These are phyloP conservation scores for Tolypocladium cylindrosporum DNA, from an alignment of 2,329 filamentous ascomycete species.

Conservation along the genomic window DNA sequence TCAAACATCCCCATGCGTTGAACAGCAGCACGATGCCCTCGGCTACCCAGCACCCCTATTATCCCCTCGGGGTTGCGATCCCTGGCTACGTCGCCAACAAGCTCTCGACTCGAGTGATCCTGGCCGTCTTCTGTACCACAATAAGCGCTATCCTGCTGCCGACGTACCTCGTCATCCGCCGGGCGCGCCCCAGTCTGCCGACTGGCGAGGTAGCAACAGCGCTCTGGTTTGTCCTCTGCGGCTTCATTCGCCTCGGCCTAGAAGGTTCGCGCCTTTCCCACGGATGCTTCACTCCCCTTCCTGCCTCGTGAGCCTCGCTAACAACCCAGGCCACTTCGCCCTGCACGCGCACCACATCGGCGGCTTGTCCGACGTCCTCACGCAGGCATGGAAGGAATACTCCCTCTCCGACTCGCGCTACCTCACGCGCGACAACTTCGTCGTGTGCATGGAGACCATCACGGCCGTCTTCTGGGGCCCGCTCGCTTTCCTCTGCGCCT, in stretches of 20 bases:
- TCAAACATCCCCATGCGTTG: no score
- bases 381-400: slow-evolving; percentile 49
- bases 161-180: slow-evolving; percentile 37
- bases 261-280: slow-evolving; percentile 20
- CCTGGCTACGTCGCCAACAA: no score
- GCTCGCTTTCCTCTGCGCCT: slow-evolving; percentile 36
- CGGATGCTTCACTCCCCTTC: background rate
- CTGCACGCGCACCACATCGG: slow-evolving; percentile 31
- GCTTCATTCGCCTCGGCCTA: slow-evolving; percentile 33
- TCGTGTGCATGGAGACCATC: slow-evolving; percentile 44
- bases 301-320: background rate
- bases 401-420: slow-evolving; percentile 46
- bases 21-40: no score
- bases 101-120: background rate
- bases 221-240: slow-evolving; percentile 60
- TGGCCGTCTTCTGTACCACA: background rate
- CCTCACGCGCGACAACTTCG: slow-evolving; percentile 38
- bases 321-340: slow-evolving; percentile 34
- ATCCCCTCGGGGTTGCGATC: no score
- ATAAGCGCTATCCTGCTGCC: slow-evolving; percentile 40
- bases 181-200: no score
- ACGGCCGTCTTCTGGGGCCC: slow-evolving; percentile 45
- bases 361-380: slow-evolving; percentile 30
- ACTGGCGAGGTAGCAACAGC: no score
- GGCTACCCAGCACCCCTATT: no score